Base-by-base conservation (phyloP, 1,284 basidiomycete species). In the Cutaneotrichosporon sp. region DNA sequence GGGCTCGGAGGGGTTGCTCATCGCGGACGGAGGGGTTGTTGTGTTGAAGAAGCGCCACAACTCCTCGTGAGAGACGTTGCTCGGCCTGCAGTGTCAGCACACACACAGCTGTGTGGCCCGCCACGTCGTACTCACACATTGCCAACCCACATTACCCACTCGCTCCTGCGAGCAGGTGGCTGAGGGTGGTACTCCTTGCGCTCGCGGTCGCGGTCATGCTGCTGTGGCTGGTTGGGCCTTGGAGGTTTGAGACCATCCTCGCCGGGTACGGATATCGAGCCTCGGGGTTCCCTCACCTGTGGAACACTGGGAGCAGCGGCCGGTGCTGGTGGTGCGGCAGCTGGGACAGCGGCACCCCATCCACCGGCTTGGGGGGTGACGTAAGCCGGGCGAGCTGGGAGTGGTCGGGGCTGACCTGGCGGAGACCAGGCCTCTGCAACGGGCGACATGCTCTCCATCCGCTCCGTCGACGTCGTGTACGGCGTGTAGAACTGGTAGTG, bases 91-190 rank as follows among this genome's bases (percentile, higher is more conserved):
- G 18, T 10, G 36, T 64, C 51, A 60, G 62, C 24, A 10, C 31
- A 16, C 11, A 8, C 18, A 25, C 27, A n/a, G n/a, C n/a, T 42
- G 34, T 7, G 38, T 42, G 14, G 9, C 34, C 36, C 24, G n/a
- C 11, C 27, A 29, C 8, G 34, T 33, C 4, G 18, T 54, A 77
- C 76, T 75, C 60, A 79, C 76, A 80, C 79, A 58, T 80, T 80
- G 38, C 79, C 79, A 9, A 80, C 78, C 95, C 95, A 97, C 90
- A 97, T 92, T 2, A 95, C 94, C 89, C 89, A 95, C 66, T 94
- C 91, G 22, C 91, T 92, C 13, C 92, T 85, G 54, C 89, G 84
- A 8, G 85, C 80, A 14, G 81, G 81, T 4, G 81, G 67, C 53
- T 78, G 77, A 18, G 79, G 79, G 60, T 81, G 79, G 65, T 80